Evolutionary conservation across 2,329 filamentous ascomycete species (phyloP).

Genomic region (Epichloe hybrida): DNA sequence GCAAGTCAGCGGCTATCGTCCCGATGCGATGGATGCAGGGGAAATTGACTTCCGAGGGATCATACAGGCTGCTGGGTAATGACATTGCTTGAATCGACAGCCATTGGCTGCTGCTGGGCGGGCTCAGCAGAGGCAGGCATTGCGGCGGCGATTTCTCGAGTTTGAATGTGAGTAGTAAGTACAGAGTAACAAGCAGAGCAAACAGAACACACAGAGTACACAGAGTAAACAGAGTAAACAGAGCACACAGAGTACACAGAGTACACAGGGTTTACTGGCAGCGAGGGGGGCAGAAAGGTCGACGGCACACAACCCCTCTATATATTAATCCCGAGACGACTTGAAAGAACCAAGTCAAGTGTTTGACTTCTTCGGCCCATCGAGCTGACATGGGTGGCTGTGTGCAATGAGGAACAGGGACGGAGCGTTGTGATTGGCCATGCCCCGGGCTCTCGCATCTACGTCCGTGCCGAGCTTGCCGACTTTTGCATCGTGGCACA

Average conservation of each 20-base stretch:
- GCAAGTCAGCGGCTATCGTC: neutral
- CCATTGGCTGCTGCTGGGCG: neutral
- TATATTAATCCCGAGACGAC: neutral
- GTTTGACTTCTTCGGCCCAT: neutral
- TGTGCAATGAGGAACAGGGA: neutral
- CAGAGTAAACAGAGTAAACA: too few relatives aligned
- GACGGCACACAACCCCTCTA: neutral
- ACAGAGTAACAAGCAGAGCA: neutral
- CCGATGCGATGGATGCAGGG: neutral
- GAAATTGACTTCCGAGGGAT: neutral
- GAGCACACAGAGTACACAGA: neutral
- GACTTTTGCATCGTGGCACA: too few relatives aligned
- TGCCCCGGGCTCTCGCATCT: too few relatives aligned
- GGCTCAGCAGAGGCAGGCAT: neutral
- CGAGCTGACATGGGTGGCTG: neutral
- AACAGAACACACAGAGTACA: neutral
- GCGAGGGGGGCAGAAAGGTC: neutral
- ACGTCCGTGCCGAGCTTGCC: too few relatives aligned
- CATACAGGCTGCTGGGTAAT: neutral
- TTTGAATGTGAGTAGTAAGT: neutral
- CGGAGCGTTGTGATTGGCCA: too few relatives aligned
- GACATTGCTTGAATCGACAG: neutral
- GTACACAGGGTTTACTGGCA: neutral
- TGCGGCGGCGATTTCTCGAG: neutral
- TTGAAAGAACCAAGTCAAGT: neutral